Base-by-base conservation (phyloP, 805 yeast genomes). In the Cyberlindnera subsufficiens region DNA sequence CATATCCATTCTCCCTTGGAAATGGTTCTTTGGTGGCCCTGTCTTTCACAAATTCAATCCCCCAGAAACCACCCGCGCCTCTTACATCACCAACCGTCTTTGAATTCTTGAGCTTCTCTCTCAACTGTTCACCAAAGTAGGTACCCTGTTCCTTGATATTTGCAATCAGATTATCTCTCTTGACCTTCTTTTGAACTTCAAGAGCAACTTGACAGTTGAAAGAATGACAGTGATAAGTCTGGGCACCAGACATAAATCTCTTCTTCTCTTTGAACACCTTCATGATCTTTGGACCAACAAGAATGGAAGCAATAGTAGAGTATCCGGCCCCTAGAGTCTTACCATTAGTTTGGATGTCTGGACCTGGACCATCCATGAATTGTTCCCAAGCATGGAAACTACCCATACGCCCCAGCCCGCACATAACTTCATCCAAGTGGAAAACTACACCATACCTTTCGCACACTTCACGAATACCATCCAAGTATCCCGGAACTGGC, bases 31-130 rank as follows among this genome's bases (percentile, higher is more conserved):
- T 74, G 10, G 78, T 71, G 14, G 38, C 53, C 39, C 66, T 67
- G 54, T 74, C 62, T 52, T 74, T 67, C 43, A 75, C 77, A 30
- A 74, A 61, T 56, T 76, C 81, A 42, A 75, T 46, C 1, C 74
- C 68, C 73, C 80, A 72, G 62, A 76, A 77, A 10, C 75, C 72
- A 45, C 80, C 81, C 43, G 67, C 51, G 34, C 82, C 82, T 62
- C 80, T 67, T 25, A 75, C 68, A 42, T 74, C 74, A 45, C 80
- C 80, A 37, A 69, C 70, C 64, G 60, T 48, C 42, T 46, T 53
- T 8, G 61, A 57, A 35, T 60, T 49, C 13, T 51, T 55, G 14
- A 71, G 52, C 43, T 61, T 54, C 22, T 54, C 53, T 10, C 44
- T 49, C 39, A 75, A 50, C 33, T 52, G 45, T 20, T 55, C 53